Evolutionary conservation across 805 yeast genomes (phyloP), one percentile per base, ranked within the genome.

Genomic region (Nakazawaea wickerhamii): DNA sequence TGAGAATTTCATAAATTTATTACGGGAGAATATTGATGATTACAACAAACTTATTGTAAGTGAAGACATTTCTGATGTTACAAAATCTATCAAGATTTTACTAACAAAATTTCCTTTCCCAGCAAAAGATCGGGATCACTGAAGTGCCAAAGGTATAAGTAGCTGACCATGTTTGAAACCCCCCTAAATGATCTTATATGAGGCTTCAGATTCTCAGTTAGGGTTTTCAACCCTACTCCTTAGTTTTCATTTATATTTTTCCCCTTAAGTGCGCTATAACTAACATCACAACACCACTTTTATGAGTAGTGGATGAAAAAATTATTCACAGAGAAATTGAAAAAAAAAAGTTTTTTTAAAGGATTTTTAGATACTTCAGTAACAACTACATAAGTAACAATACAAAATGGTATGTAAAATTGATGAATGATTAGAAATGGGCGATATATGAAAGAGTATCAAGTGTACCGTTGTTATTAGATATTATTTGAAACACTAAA

Each of bases 21-120:
- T 51, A 4, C 46, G 44, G 27, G 51, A 51, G 6, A 35, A 39
- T 4, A 32, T 45, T 3, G 51, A 48, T n/a, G 50, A 49, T 26
- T 44, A 36, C 35, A 30, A 46, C 21, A 19, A 26, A 22, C 31
- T 43, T 20, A 15, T 47, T 17, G 52, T 49, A 39, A 34, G 48
- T 46, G 22, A 13, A n/a, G n/a, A n/a, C n/a, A n/a, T n/a, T n/a
- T n/a, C n/a, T n/a, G n/a, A n/a, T n/a, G n/a, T n/a, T n/a, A n/a
- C n/a, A n/a, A n/a, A n/a, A n/a, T n/a, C n/a, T n/a, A n/a, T n/a
- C n/a, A n/a, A n/a, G 14, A 21, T 21, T 11, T n/a, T 28, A 43
- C 33, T 31, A 18, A 31, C 35, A 8, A 17, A 31, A 5, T 6
- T 31, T n/a, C 20, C 4, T 11, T 7, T 17, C 6, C 10, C 10